These are phyloP conservation scores for Fusarium keratoplasticum DNA, from an alignment of 2,329 filamentous ascomycete genomes.

Conservation along the genomic window DNA sequence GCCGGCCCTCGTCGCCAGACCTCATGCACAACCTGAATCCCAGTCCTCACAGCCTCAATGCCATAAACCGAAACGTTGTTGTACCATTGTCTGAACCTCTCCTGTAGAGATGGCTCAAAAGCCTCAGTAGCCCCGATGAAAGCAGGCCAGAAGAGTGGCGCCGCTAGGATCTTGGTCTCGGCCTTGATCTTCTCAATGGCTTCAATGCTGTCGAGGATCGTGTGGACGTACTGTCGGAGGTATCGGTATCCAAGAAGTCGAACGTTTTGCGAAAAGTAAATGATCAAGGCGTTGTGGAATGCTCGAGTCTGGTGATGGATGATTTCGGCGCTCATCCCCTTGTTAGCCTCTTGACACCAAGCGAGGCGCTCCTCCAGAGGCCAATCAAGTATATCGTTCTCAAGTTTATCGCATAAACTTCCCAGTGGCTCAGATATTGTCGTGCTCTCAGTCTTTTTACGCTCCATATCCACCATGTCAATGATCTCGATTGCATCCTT, in stretches of 20 bases:
- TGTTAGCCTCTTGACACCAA: neutral
- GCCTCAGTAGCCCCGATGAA: slow-evolving; percentile 41
- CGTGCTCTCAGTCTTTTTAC: neutral
- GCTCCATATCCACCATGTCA: slow-evolving; percentile 11
- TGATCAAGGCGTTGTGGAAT: slow-evolving; percentile 44
- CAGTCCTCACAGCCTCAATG: slow-evolving; percentile 39
- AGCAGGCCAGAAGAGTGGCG: slow-evolving; percentile 40
- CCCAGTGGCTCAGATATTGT: neutral
- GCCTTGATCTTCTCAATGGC: slow-evolving; percentile 38
- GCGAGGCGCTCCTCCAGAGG: neutral
- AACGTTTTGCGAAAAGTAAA: slow-evolving; percentile 40
- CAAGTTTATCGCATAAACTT: slow-evolving; percentile 10
- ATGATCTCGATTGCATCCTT: slow-evolving; percentile 18
- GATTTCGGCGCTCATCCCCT: slow-evolving; percentile 12
- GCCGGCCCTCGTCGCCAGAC: slow-evolving; percentile 31
- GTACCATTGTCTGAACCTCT: slow-evolving; percentile 38
- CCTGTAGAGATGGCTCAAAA: slow-evolving; percentile 29
- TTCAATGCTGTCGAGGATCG: slow-evolving; percentile 33
- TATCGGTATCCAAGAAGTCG: slow-evolving; percentile 30
- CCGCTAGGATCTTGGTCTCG: slow-evolving; percentile 30
- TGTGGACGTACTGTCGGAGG: slow-evolving; percentile 29
- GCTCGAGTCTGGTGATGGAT: slow-evolving; percentile 26
- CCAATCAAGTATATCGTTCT: slow-evolving; percentile 25
- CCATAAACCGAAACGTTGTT: slow-evolving; percentile 30
- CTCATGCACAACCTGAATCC: slow-evolving; percentile 34